Percentiles rank a stretch among this genome's conserved stretches.
phyloP scores from a whole-genome alignment of 2,329 filamentous ascomycete genomes.

The Neurospora crassa region DNA sequence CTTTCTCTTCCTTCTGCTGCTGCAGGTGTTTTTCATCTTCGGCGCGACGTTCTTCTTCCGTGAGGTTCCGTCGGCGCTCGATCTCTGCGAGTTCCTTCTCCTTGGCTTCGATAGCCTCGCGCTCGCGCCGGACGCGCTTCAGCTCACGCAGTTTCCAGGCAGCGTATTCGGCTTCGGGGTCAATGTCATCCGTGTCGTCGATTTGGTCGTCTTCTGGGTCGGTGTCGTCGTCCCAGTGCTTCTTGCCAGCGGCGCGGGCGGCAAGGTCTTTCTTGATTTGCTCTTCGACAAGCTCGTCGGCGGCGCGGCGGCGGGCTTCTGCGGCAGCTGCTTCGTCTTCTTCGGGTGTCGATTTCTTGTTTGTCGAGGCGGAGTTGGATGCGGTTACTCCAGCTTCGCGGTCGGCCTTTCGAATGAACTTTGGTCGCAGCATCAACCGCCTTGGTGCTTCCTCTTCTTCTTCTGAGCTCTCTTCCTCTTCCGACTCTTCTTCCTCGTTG shows the following conservation, averaged over 20 bases:
- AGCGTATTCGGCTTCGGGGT: slow-evolving; percentile 79
- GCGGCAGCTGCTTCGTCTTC: slow-evolving; percentile 26
- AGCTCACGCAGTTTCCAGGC: slow-evolving; percentile 93
- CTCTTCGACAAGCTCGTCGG: slow-evolving; percentile 75
- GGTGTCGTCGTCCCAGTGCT: slow-evolving; percentile 72
- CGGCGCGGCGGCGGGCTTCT: slow-evolving; percentile 55
- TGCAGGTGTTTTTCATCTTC: slow-evolving; percentile 76
- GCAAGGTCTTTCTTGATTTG: slow-evolving; percentile 76
- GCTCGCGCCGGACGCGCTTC: slow-evolving; percentile 76
- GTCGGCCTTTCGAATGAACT: slow-evolving; percentile 52
- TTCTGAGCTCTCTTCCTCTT: slow-evolving; percentile 36
- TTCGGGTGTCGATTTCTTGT: slow-evolving; percentile 18
- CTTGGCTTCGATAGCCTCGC: slow-evolving; percentile 71
- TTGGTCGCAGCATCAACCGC: slow-evolving; percentile 50
- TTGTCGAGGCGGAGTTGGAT: slow-evolving; percentile 14
- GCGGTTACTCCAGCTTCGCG: slow-evolving; percentile 28
- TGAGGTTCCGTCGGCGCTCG: slow-evolving; percentile 79
- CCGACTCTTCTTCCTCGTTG: slow-evolving; percentile 24
- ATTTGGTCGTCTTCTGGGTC: slow-evolving; percentile 60
- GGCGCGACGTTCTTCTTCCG: slow-evolving; percentile 71
- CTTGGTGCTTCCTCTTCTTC: slow-evolving; percentile 52
- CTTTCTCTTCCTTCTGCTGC: slow-evolving; percentile 70
- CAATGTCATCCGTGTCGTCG: slow-evolving; percentile 79
- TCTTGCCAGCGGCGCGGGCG: slow-evolving; percentile 64
- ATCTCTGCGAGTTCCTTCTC: slow-evolving; percentile 84